Base-by-base conservation (phyloP, 257 asterid genomes). In the Avicennia marina region DNA sequence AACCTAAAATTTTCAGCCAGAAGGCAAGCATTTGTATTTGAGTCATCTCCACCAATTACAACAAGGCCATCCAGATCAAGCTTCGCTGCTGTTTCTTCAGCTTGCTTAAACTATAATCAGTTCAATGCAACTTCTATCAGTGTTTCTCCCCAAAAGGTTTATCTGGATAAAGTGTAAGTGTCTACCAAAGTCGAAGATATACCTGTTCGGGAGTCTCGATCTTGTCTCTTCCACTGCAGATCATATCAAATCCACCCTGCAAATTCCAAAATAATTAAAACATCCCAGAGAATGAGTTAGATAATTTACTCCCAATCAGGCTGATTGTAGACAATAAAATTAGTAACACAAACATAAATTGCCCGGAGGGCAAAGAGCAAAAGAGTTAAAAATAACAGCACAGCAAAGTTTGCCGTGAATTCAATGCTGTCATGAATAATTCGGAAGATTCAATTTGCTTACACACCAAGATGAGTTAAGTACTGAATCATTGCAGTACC, bases 221-320 rank as follows among this genome's bases (percentile, higher is more conserved):
- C 80, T 89, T 93, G 88, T 93, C 99, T 79, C 99, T 80, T 55
- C 99, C 97, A 63, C 99, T 93, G 74, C 89, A 71, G 44, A 89
- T 93, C 97, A 93, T 89, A 73, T 93, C 99, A 55, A 93, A 93
- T 65, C 99, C 99, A 65, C 99, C 99, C 99, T 93, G 79, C 58
- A 34, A 41, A 29, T 29, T 29, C 5, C 33, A 29, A 2, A 29
- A 29, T 2, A 29, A 2, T 29, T 29, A 7, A 29, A 29, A 29
- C 7, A 7, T 3, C 33, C 7, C 7, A 29, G 33, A 48, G 52
- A 8, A 38, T 46, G 24, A 29, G 10, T 16, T 9, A 15, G 24
- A 5, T 13, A 19, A 5, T 58, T 34, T 8, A 21, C 11, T 36
- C 1, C 7, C 18, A 43, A 63, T 25, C 24, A 20, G 27, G 33